Conservation (phyloP, 2,329 filamentous ascomycete species). For the Diaporthe capsici region DNA sequence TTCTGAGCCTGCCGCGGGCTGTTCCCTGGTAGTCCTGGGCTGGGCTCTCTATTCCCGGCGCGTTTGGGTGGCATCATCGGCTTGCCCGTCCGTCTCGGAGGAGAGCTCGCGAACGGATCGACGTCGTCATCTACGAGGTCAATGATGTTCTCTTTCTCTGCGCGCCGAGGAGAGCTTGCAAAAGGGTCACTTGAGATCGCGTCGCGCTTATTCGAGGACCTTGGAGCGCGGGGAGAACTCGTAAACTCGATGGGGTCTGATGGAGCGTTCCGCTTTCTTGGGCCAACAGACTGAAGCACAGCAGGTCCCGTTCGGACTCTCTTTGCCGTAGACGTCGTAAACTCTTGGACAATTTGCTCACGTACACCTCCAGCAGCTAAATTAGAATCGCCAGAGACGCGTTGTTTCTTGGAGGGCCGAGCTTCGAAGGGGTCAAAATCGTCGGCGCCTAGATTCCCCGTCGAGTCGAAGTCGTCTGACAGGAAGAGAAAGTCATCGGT, state of each 20-base stretch:
- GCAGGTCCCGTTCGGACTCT: constrained; percentile 2
- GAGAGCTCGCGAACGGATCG: constrained; percentile 47
- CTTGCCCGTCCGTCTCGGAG: constrained; percentile 38
- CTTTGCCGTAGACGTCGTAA: neutral
- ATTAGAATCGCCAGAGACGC: constrained; percentile 43
- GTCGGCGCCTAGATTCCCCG: constrained; percentile 53
- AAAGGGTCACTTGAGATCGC: constrained; percentile 35
- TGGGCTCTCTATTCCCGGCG: constrained; percentile 41
- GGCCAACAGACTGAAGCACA: constrained; percentile 36
- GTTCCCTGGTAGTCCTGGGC: constrained; percentile 44
- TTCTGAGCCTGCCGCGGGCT: constrained; percentile 43
- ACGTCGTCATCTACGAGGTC: constrained; percentile 19
- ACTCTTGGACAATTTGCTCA: neutral
- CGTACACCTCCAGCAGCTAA: neutral
- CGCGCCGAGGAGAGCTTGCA: constrained; percentile 32
- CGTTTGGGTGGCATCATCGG: constrained; percentile 27
- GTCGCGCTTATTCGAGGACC: constrained; percentile 23
- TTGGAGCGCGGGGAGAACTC: constrained; percentile 50
- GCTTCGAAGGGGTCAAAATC: constrained; percentile 41
- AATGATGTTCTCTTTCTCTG: constrained; percentile 37
- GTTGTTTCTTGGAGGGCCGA: constrained; percentile 50
- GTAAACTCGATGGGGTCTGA: constrained; percentile 53
- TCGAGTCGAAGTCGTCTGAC: constrained; percentile 60
- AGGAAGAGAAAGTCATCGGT: constrained; percentile 50
- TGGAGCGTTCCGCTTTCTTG: constrained; percentile 42